Evolutionary conservation across 2,329 filamentous ascomycete genomes (phyloP), one percentile per base, ranked within the genome.

Genomic region (Venturia pyrina): DNA sequence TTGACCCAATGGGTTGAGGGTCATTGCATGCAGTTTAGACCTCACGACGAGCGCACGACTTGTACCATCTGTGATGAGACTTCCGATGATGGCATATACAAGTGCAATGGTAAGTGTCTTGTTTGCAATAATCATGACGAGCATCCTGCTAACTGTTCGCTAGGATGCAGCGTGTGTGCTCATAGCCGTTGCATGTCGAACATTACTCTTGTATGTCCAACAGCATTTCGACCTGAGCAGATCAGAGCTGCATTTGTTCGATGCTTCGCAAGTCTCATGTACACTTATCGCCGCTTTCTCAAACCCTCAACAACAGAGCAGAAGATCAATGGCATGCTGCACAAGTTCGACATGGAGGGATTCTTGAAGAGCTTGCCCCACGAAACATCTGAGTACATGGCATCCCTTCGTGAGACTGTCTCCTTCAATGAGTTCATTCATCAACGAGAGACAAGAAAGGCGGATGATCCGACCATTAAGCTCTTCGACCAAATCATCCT

Each of bases 401-500:
- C 80, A 56, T 80, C 85, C 72, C 75, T 89, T 61, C 84, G 85
- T 69, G 83, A 89, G 70, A 89, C 86, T 1, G 86, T 89, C 78
- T 85, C 80, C 62, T 91, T 93, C 74, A 91, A 91, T 70, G 89
- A 93, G 74, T 95, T 95, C 75, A 89, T 95, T 68, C 89, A 93
- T 72, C 89, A 92, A 70, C 85, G 90, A 59, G 90, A 95, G 76
- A 86, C 81, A 28, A 85, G 82, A 8, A 80, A 85, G 1, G 76
- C 85, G 0, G 81, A 85, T 8, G 83, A 89, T 68, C 83, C 89
- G 0, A 76, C 82, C 1, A 86, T 93, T 71, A 88, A 89, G 66
- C 82, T 95, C 0, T 95, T 95, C 71, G 90, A 95, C 75, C 89
- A 93, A 74, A 87, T 95, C 71, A 90, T 95, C 71, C 81, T 93